Evolutionary conservation across 2,329 filamentous ascomycete species (phyloP), one percentile per base, ranked within the genome.

Genomic region (Trematosphaeria pertusa): DNA sequence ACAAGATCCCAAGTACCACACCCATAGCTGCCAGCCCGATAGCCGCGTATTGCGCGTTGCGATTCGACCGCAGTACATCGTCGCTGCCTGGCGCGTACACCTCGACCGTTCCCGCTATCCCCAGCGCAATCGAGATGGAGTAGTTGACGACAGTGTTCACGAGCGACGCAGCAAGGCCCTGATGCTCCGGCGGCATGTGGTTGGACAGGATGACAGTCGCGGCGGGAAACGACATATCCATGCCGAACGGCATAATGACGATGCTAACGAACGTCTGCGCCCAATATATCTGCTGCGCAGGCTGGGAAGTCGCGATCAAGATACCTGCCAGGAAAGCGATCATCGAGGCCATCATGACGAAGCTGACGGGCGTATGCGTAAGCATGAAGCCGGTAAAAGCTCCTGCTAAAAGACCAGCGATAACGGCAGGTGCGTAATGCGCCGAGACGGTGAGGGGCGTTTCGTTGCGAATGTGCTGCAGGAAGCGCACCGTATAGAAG

Each of bases 111-210:
- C 67, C 72, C 3, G 70, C 70, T 43, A 75, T 65, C 2, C 72
- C 73, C 19, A 75, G 50, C 8, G 68, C 69, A 18, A 73, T 56
- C 3, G 69, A 71, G 18, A 74, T 72, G 14, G 60, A 64, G 55
- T 75, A 74, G 40, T 74, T 73, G 28, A 73, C 67, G 3, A 73
- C 58, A 0, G 70, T 74, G 21, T 64, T 71, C 42, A 74, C 62
- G 17, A 67, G 43, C 30, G 48, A 55, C 3, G 69, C 71, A 0
- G 69, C 71, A n/a, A 74, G 52, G 18, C 72, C 72, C 40, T 75
- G 72, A 47, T 75, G 65, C 35, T 71, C 60, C 19, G 54, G 57
- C 2, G 59, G 54, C 48, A 75, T 65, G 3, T 63, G 54, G 41
- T 72, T 66, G n/a, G 58, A 64, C 12, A 73, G 54, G 20, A 74